Evolutionary conservation across 306 rosid genomes (phyloP).

Genomic region (Quillaja saponaria): DNA sequence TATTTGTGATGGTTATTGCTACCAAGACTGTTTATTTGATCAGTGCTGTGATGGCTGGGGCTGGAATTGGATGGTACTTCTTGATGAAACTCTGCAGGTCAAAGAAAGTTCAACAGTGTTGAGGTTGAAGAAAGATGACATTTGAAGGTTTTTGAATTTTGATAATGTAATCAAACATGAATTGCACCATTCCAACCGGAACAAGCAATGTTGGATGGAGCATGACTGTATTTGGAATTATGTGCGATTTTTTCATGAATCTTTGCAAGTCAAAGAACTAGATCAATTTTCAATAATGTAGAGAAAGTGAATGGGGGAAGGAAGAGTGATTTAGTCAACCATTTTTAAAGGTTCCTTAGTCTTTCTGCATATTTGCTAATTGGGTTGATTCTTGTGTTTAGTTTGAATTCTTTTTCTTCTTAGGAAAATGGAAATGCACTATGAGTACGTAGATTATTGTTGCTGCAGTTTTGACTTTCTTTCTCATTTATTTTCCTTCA

Average conservation of each 20-base stretch:
- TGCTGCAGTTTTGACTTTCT: too few relatives aligned
- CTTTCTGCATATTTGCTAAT: neutral
- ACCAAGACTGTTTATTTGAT: slow-evolving; percentile 42
- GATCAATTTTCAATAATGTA: slow-evolving; percentile 30
- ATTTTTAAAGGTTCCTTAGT: slow-evolving; percentile 3
- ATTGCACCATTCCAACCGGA: too few relatives aligned
- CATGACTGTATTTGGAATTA: slow-evolving; percentile 35
- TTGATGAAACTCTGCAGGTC: slow-evolving; percentile 35
- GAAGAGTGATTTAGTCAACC: neutral
- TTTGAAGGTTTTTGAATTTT: too few relatives aligned
- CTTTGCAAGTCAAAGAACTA: slow-evolving; percentile 40
- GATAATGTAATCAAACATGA: too few relatives aligned
- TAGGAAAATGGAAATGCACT: neutral
- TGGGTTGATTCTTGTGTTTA: too few relatives aligned
- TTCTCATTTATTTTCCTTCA: too few relatives aligned
- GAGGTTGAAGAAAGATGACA: neutral
- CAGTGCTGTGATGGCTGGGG: slow-evolving; percentile 43
- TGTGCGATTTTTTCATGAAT: slow-evolving; percentile 37
- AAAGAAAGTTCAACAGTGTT: slow-evolving; percentile 24
- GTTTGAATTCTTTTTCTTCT: too few relatives aligned
- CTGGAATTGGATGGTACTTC: slow-evolving; percentile 42
- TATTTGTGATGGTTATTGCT: slow-evolving; percentile 64
- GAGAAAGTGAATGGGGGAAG: slow-evolving; percentile 24
- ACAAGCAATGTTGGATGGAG: too few relatives aligned
- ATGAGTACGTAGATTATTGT: too few relatives aligned